phyloP scores from a whole-genome alignment of 768 basidiomycete genomes.

The Phlegmacium glaucopus region DNA sequence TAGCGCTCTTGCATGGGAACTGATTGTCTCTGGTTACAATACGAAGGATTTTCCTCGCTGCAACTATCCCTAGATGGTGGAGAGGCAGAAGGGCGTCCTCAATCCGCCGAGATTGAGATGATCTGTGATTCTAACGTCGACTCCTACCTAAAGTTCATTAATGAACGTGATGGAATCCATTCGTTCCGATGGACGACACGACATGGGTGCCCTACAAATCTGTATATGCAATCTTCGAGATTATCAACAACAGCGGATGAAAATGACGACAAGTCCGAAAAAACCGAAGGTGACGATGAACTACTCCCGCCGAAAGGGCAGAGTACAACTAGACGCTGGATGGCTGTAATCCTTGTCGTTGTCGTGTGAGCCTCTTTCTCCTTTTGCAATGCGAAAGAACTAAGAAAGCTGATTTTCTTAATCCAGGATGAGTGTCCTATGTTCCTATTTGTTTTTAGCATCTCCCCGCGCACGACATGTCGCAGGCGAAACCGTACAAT shows the following conservation, averaged over 20 bases:
- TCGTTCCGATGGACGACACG: constrained; percentile 24
- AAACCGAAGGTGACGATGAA: constrained; percentile 18
- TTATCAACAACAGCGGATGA: constrained; percentile 6
- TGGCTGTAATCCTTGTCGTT: constrained; percentile 18
- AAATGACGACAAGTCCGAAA: constrained; percentile 12
- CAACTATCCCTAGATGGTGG: constrained; percentile 6
- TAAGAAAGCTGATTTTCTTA: no score
- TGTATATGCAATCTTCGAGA: neutral
- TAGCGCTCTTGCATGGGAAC: no score
- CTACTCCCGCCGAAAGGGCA: constrained; percentile 17
- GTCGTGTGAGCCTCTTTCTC: constrained; percentile 18
- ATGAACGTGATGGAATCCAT: constrained; percentile 14
- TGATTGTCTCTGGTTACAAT: neutral
- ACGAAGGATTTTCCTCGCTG: constrained; percentile 2
- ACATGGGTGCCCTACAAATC: constrained; percentile 23
- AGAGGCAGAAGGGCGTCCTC: neutral
- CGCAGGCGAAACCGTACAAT: constrained; percentile 16
- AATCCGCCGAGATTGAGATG: constrained; percentile 8
- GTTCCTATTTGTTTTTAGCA: constrained; percentile 15
- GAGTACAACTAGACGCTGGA: constrained; percentile 19
- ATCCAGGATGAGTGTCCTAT: constrained; percentile 3
- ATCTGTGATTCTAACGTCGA: constrained; percentile 10
- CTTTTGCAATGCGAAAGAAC: neutral
- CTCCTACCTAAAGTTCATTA: constrained; percentile 8
- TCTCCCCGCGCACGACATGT: constrained; percentile 24